phyloP scores from a whole-genome alignment of 192 early-diverging fungal genomes.

The Umbelopsis ramanniana region DNA sequence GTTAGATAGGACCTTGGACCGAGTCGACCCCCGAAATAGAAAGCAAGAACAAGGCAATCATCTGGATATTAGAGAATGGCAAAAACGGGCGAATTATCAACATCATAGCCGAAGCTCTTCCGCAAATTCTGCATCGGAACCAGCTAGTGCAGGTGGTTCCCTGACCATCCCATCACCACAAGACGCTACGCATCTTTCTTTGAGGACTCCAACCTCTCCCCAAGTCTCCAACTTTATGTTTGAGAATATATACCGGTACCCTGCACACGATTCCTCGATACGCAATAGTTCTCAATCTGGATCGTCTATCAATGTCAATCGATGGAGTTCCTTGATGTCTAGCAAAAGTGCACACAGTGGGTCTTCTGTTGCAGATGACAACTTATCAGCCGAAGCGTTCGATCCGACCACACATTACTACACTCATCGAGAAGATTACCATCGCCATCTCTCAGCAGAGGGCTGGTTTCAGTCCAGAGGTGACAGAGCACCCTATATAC shows the following conservation, averaged over 20 bases:
- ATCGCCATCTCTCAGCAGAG: slow-evolving; percentile 1
- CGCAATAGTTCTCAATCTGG: slow-evolving; percentile 16
- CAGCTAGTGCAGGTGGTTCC: slow-evolving; percentile 28
- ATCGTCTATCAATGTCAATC: not conserved
- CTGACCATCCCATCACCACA: slow-evolving; percentile 14
- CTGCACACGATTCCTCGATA: not conserved
- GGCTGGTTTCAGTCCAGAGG: not conserved
- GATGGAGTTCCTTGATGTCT: slow-evolving; percentile 16
- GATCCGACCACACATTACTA: slow-evolving; percentile 7
- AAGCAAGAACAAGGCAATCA: not conserved
- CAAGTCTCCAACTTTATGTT: not conserved
- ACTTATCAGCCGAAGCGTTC: slow-evolving; percentile 10
- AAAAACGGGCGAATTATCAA: not conserved
- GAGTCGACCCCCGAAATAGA: not conserved
- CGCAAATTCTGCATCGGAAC: slow-evolving; percentile 20
- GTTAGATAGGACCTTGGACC: slow-evolving; percentile 26
- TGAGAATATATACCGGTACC: not conserved
- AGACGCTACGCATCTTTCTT: not conserved
- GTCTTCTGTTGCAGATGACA: slow-evolving; percentile 4
- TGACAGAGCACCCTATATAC: not conserved
- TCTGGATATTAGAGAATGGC: slow-evolving; percentile 18
- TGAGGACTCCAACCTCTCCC: not conserved
- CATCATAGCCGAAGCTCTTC: slow-evolving; percentile 17
- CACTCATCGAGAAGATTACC: not conserved
- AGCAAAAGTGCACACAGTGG: slow-evolving; percentile 6